Percentiles rank a stretch among this genome's conserved stretches.
Evolutionary conservation across 177 flowering plant genomes (phyloP).

Genomic region (Vitis hybrid): DNA sequence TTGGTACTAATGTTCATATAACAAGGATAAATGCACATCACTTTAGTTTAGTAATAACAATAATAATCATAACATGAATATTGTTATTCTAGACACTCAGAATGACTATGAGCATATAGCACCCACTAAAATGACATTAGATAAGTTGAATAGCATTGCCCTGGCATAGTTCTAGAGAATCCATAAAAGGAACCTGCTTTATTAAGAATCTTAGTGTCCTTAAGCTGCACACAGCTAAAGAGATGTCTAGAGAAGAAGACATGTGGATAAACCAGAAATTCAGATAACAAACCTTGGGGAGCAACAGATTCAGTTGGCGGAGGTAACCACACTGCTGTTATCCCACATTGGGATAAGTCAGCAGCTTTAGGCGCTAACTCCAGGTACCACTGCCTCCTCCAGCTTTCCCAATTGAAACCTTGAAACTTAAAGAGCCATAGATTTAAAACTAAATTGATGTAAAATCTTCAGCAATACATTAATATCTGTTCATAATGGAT

Average conservation of each 20-base stretch:
- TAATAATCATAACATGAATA: not conserved
- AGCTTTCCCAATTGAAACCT: conserved; percentile 76
- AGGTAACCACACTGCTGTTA: conserved; percentile 65
- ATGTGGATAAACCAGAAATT: not conserved
- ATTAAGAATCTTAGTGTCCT: not conserved
- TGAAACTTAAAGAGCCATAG: conserved; percentile 37
- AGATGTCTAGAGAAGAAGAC: not conserved
- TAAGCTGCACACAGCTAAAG: not conserved
- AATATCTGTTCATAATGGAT: not conserved
- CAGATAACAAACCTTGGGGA: conserved; percentile 44
- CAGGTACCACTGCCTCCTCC: conserved; percentile 55
- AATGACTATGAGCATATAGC: not conserved
- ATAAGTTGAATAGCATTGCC: not conserved
- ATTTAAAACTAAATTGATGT: not conserved
- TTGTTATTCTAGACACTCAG: not conserved
- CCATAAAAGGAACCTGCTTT: not conserved
- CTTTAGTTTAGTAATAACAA: not conserved
- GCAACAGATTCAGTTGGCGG: conserved; percentile 72
- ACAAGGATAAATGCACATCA: not conserved
- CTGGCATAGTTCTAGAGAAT: not conserved
- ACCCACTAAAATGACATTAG: not conserved
- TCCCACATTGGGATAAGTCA: conserved; percentile 54
- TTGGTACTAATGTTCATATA: not conserved
- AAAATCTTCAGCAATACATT: not conserved
- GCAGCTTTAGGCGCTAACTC: conserved; percentile 56